phyloP scores from a whole-genome alignment of 805 yeast species.

The Candida golubevii region DNA sequence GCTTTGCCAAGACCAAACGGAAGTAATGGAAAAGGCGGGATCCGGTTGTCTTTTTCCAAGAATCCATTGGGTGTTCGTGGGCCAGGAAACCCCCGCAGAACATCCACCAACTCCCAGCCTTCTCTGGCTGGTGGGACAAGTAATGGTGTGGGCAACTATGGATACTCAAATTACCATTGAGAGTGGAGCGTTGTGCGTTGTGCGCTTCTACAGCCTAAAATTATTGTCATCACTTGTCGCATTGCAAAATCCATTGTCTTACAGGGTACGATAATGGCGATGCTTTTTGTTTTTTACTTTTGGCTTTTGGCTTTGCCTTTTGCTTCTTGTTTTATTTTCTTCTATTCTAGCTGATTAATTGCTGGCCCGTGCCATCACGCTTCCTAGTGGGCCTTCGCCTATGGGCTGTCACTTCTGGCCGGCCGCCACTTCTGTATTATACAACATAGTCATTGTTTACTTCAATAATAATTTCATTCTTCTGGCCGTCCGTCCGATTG shows the following conservation, averaged over 20 bases:
- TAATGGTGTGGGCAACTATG: conserved; percentile 32
- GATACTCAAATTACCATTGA: conserved; percentile 31
- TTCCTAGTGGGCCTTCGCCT: no score
- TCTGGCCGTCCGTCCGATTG: no score
- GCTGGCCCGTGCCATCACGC: no score
- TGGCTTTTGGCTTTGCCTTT: background rate
- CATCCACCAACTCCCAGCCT: conserved; percentile 27
- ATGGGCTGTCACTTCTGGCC: no score
- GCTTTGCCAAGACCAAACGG: conserved; percentile 80
- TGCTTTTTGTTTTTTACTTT: background rate
- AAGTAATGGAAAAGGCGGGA: conserved; percentile 81
- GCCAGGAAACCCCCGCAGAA: conserved; percentile 42
- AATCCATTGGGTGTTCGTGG: conserved; percentile 97
- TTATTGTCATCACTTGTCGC: conserved; percentile 3
- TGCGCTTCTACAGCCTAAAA: background rate
- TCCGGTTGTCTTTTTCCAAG: conserved; percentile 87
- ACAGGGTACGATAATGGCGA: conserved; percentile 1
- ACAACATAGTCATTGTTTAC: conserved; percentile 9
- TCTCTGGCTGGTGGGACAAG: conserved; percentile 11
- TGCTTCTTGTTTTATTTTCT: no score
- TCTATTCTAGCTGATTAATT: no score
- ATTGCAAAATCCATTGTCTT: conserved; percentile 4
- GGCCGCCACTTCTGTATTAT: conserved; percentile 6
- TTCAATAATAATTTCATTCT: conserved; percentile 3
- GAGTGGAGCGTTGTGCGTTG: background rate